Evolutionary conservation across 352 stramenopile genomes (phyloP).

Genomic region (Globisporangium spiculum): DNA sequence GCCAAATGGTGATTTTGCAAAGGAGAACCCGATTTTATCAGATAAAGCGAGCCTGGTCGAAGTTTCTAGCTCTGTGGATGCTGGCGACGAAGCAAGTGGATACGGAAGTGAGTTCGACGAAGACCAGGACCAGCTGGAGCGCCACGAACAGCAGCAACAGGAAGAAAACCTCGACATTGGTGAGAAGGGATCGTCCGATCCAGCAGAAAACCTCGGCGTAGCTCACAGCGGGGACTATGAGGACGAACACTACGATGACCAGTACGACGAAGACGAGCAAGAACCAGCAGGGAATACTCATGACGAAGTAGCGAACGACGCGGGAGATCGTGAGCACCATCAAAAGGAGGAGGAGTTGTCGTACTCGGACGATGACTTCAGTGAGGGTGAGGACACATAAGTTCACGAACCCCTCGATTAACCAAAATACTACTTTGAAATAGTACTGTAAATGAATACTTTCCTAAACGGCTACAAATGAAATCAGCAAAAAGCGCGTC

Average conservation of each 20-base stretch:
- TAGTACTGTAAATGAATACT: background rate
- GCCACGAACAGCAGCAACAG: constrained; percentile 1
- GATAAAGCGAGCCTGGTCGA: background rate
- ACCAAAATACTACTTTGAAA: too few species aligned
- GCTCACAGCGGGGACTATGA: constrained; percentile 28
- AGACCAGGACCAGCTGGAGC: background rate
- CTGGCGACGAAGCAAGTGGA: constrained; percentile 17
- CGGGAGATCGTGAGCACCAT: background rate
- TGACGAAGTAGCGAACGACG: background rate
- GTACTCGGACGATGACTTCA: constrained; percentile 45
- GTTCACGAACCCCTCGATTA: background rate
- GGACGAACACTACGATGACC: constrained; percentile 36
- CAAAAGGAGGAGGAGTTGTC: constrained; percentile 13
- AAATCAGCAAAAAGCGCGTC: background rate
- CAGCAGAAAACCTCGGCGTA: background rate
- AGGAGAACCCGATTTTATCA: background rate
- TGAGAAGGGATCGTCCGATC: background rate
- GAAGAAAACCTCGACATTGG: background rate
- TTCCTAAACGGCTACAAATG: too few species aligned
- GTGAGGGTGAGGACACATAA: constrained; percentile 13
- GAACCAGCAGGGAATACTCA: constrained; percentile 8
- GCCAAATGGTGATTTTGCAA: background rate
- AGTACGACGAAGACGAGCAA: constrained; percentile 18
- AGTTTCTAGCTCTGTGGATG: background rate
- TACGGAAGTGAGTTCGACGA: constrained; percentile 48